Conservation (phyloP, 306 rosid genomes). For the Glycyrrhiza uralensis region DNA sequence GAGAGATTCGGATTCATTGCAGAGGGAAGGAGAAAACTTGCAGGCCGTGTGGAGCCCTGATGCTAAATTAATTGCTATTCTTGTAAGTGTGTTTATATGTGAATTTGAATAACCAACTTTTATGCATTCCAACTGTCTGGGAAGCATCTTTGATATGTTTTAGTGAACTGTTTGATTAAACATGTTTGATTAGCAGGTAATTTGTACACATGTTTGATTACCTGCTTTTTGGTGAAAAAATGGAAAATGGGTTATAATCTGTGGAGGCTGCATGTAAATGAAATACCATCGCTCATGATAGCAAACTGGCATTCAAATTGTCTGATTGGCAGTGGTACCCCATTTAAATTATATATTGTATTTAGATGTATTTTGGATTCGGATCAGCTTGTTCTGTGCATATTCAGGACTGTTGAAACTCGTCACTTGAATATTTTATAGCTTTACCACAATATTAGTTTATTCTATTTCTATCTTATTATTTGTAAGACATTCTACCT, state of each 20-base stretch:
- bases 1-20: constrained; percentile 79
- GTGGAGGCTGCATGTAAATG: neutral
- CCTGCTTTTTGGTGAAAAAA: neutral
- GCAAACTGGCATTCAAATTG: neutral
- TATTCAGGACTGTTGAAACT: neutral
- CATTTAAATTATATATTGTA: neutral
- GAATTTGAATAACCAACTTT: neutral
- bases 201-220: neutral
- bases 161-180: neutral
- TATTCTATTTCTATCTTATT: neutral
- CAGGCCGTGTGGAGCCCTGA: constrained; percentile 99
- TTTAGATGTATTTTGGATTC: neutral
- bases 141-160: neutral
- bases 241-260: neutral
- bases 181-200: neutral
- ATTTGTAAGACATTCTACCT: neutral
- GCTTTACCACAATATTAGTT: neutral
- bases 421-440: neutral
- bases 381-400: neutral
- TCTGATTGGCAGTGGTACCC: neutral
- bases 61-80: constrained; percentile 73
- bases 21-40: constrained; percentile 82
- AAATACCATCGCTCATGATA: constrained; percentile 7
- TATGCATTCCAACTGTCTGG: neutral
- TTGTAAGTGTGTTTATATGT: constrained; percentile 50